phyloP scores from a whole-genome alignment of 345 rosid species.

The Combretum micranthum region DNA sequence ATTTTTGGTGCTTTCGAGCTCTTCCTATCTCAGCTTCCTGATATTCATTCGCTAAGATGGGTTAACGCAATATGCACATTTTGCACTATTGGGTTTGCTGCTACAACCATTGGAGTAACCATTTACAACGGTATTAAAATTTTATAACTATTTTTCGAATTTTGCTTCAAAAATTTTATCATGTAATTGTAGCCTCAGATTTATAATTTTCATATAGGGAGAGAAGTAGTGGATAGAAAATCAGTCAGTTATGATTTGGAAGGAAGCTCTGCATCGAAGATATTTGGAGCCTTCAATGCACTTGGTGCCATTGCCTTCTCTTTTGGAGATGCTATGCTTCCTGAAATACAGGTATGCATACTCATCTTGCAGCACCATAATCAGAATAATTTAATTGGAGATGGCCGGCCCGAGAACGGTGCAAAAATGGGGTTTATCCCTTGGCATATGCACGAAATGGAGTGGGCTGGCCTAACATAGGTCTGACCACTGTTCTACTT shows the following conservation, averaged over 20 bases:
- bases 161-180: neutral
- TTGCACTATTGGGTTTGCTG: constrained; percentile 44
- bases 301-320: constrained; percentile 48
- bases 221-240: constrained; percentile 21
- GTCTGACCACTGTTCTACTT: too few relatives aligned
- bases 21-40: constrained; percentile 40
- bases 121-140: constrained; percentile 27
- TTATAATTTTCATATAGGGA: constrained; percentile 22
- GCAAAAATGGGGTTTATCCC: too few relatives aligned
- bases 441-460: too few relatives aligned
- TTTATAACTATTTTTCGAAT: neutral
- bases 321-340: constrained; percentile 58
- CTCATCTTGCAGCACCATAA: neutral
- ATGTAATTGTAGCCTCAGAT: neutral
- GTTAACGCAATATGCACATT: constrained; percentile 37
- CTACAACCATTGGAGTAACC: constrained; percentile 38
- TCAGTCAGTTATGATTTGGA: constrained; percentile 28
- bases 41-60: constrained; percentile 49
- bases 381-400: too few relatives aligned
- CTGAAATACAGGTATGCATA: constrained; percentile 42
- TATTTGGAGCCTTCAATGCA: constrained; percentile 46
- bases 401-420: too few relatives aligned
- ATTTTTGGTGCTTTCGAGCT: constrained; percentile 41
- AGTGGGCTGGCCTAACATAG: too few relatives aligned
- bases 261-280: constrained; percentile 34